Evolutionary conservation across 805 yeast species (phyloP), one percentile per base, ranked within the genome.

Genomic region (Wickerhamomyces subpelliculosus): DNA sequence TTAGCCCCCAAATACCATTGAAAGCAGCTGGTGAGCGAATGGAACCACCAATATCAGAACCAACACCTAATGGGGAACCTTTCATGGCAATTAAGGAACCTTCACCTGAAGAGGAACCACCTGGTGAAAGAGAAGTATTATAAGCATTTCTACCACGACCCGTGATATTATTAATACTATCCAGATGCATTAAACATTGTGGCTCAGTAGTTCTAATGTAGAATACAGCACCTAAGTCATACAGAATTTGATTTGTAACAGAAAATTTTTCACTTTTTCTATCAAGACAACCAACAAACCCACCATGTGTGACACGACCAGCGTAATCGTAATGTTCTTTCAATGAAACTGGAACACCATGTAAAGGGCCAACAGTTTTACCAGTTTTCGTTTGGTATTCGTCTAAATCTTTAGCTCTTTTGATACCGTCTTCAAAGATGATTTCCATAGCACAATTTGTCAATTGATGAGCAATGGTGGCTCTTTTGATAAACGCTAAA

Each of bases 71-170:
- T 1, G 77, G 72, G 16, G 84, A 74, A 5, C 76, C 85, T 37
- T 68, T 72, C 54, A 74, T 67, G 2, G 73, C 75, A 37, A 78
- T 72, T 43, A 75, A 54, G 0, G 83, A 77, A 45, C 85, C 84
- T 55, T 80, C 87, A 43, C 87, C 87, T 29, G 83, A 80, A 4
- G 84, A 75, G 1, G 83, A 75, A 13, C 87, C 87, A 45, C 87
- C 86, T 3, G 82, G 68, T 16, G 82, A 71, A 41, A 78, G 62
- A 20, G 67, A 58, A 27, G 78, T 63, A 47, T 80, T 80, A 58
- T 64, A 59, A 1, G 84, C 74, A 52, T 80, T 80, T 52, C 72
- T 64, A 6, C 82, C 67, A 45, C 75, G 64, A 5, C 84, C 84
- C 31, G 65, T 68, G 51, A 80, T 66, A 59, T 75, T 74, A 56